Base-by-base conservation (phyloP, 768 basidiomycete species). In the Kwoniella bestiolae region DNA sequence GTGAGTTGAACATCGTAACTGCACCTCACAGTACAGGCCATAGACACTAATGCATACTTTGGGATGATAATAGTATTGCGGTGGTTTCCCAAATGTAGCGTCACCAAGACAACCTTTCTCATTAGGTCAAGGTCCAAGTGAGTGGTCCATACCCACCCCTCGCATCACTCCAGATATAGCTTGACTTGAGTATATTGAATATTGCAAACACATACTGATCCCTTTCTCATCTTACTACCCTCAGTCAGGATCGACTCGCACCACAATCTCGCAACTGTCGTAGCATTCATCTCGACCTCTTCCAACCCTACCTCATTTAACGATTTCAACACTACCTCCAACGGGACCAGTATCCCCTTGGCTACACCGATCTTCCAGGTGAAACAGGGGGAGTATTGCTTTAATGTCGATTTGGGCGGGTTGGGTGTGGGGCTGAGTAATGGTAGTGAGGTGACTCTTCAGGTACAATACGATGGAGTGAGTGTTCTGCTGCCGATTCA, bases 401-500 rank as follows among this genome's bases (percentile, higher is more conserved):
- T 90, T 63, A 86, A 87, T 1, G 83, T 94, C 62, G 83, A 91
- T 77, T 81, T 92, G 56, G 76, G 83, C 1, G 72, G 81, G 0
- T 81, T 86, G 44, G 82, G 83, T 34, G 81, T 90, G 29, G 85
- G 84, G 14, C 75, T 90, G 55, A 78, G 82, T 59, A 84, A 88
- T 64, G 90, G 91, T 8, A 84, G 86, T 21, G 88, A 91, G 68
- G 88, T 90, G 41, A 92, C 92, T 0, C 82, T 93, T 52, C 87
- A 90, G 80, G 60, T 73, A 50, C 66, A 67, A 16, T 71, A 61
- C 56, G 61, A 72, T 56, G 75, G 73, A 9, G 75, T 77, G 60
- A 70, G 75, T 72, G n/a, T n/a, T n/a, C n/a, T n/a, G n/a, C n/a
- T n/a, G n/a, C n/a, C n/a, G n/a, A n/a, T n/a, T n/a, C n/a, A n/a